Percentiles rank a stretch among this genome's conserved stretches.
Conservation (phyloP, 2,329 filamentous ascomycete species). For the Pseudogymnoascus sp. region DNA sequence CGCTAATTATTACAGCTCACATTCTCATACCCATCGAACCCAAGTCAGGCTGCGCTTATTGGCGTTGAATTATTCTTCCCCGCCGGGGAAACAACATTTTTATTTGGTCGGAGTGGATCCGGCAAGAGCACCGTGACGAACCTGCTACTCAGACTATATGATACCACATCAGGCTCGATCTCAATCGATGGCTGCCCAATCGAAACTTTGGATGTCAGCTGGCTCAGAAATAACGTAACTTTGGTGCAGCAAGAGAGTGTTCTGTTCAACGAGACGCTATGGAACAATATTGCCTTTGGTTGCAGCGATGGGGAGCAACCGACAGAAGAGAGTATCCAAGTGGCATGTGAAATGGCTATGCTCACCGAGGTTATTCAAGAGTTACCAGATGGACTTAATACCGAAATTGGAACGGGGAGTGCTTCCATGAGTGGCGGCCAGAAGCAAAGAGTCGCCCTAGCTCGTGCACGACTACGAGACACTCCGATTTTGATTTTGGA, state of each 20-base stretch:
- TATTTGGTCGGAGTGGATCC: slow-evolving; percentile 81
- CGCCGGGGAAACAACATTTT: slow-evolving; percentile 65
- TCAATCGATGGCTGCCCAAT: slow-evolving; percentile 60
- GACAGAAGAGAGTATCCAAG: slow-evolving; percentile 47
- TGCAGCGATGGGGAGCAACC: slow-evolving; percentile 42
- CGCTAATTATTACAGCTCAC: slow-evolving; percentile 49
- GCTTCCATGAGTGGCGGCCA: slow-evolving; percentile 76
- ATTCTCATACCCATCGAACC: slow-evolving; percentile 73
- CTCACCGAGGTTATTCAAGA: slow-evolving; percentile 59
- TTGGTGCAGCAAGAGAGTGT: slow-evolving; percentile 76
- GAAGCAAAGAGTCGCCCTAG: slow-evolving; percentile 72
- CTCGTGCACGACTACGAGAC: slow-evolving; percentile 69
- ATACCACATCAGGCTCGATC: slow-evolving; percentile 57
- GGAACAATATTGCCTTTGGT: slow-evolving; percentile 72
- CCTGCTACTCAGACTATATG: slow-evolving; percentile 72
- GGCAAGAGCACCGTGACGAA: slow-evolving; percentile 87
- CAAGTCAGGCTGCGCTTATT: slow-evolving; percentile 50
- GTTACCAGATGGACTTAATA: slow-evolving; percentile 66
- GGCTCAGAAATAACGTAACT: slow-evolving; percentile 71
- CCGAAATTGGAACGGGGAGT: slow-evolving; percentile 62
- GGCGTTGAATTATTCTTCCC: slow-evolving; percentile 62
- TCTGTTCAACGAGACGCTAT: slow-evolving; percentile 75
- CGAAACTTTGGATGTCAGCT: slow-evolving; percentile 54
- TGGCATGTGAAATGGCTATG: slow-evolving; percentile 59
- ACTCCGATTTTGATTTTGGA: slow-evolving; percentile 78